These are phyloP conservation scores for Suhomyces xylopsoci DNA, from an alignment of 805 yeast species.

Conservation along the genomic window DNA sequence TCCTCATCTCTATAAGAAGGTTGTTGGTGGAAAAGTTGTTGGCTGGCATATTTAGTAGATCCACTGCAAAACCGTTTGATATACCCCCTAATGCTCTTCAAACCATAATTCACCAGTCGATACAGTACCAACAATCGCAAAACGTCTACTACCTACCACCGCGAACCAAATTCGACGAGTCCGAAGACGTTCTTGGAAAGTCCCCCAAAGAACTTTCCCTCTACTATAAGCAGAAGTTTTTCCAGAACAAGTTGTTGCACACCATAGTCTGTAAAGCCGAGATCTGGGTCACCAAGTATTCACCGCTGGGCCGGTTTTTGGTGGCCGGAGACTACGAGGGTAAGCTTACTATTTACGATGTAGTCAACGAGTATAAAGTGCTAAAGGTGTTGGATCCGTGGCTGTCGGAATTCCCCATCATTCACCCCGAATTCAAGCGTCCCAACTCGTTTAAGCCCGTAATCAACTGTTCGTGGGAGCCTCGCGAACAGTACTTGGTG, in stretches of 20 bases:
- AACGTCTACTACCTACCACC: constrained; percentile 30
- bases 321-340: constrained; percentile 78
- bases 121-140: constrained; percentile 19
- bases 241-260: constrained; percentile 49
- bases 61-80: constrained; percentile 7
- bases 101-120: constrained; percentile 21
- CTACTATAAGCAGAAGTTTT: constrained; percentile 13
- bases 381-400: constrained; percentile 30
- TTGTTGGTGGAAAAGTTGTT: constrained; percentile 9
- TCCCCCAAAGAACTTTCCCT: background rate
- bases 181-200: background rate
- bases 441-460: constrained; percentile 43
- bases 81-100: constrained; percentile 23
- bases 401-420: constrained; percentile 23
- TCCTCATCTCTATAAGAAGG: constrained; percentile 1
- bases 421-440: constrained; percentile 23
- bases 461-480: constrained; percentile 72
- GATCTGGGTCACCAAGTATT: constrained; percentile 80
- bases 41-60: constrained; percentile 2
- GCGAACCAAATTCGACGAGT: constrained; percentile 11
- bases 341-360: constrained; percentile 63
- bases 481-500: constrained; percentile 61
- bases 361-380: constrained; percentile 38
- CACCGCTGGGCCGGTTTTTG: constrained; percentile 70
- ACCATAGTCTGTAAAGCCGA: constrained; percentile 55